Percentiles rank a stretch among this genome's conserved stretches.
These are phyloP conservation scores for Colletotrichum spaethianum DNA, from an alignment of 2,329 filamentous ascomycete species.

Conservation along the genomic window DNA sequence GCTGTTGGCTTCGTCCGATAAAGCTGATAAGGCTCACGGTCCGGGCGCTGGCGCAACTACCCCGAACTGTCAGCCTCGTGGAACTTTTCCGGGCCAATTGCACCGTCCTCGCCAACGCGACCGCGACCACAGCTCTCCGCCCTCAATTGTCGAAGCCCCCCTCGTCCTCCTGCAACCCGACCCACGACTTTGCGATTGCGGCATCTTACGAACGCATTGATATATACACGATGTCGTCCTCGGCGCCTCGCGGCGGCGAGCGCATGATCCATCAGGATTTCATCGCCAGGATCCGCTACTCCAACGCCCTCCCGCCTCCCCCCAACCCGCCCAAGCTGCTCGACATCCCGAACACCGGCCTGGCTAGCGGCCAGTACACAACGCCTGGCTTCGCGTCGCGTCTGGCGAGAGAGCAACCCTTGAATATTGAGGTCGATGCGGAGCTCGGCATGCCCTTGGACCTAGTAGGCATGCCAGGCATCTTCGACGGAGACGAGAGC, in stretches of 20 bases:
- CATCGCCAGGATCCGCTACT: constrained; percentile 94
- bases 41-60: constrained; percentile 31
- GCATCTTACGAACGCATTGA: not conserved
- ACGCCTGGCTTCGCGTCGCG: constrained; percentile 91
- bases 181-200: not conserved
- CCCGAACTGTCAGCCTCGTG: constrained; percentile 40
- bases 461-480: constrained; percentile 91
- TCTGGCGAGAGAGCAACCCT: constrained; percentile 89
- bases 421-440: constrained; percentile 97
- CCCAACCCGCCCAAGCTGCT: constrained; percentile 96
- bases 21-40: constrained; percentile 34
- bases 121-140: constrained; percentile 25
- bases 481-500: constrained; percentile 95
- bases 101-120: constrained; percentile 37
- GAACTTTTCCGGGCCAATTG: constrained; percentile 38
- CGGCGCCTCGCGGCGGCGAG: constrained; percentile 61
- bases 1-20: constrained; percentile 21
- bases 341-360: constrained; percentile 94
- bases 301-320: constrained; percentile 94
- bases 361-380: constrained; percentile 89
- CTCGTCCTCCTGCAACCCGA: not conserved
- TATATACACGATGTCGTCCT: constrained; percentile 49
- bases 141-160: constrained; percentile 2
- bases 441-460: constrained; percentile 98
- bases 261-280: constrained; percentile 91